Evolutionary conservation across 2,329 filamentous ascomycete genomes (phyloP), one percentile per base, ranked within the genome.

Genomic region (Trichoderma guizhouense): DNA sequence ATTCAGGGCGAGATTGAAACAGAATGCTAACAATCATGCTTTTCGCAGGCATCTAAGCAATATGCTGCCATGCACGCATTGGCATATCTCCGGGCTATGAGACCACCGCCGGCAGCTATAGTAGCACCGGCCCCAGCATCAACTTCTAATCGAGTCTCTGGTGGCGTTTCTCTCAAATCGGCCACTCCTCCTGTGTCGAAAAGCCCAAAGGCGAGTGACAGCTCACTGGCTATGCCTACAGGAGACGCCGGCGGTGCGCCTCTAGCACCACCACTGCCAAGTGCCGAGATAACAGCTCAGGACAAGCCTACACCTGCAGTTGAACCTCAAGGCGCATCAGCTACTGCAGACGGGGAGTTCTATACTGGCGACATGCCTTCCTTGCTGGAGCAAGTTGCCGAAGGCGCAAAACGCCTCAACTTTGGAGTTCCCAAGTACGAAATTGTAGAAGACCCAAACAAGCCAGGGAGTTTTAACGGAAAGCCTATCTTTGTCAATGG

Each of bases 41-140:
- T n/a, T n/a, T 26, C 24, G 2, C 62, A 83, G 79, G 77, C 84
- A 43, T 86, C 88, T 28, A 88, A 86, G 77, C 81, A 84, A 73
- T 87, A 85, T 73, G 87, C 87, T 0, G 86, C 87, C 26, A 83
- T 83, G 74, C 82, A 81, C 14, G 86, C 86, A 28, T 74, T 84
- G 26, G 77, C 81, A 8, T 86, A 82, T 79, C 79, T 87, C 18
- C 75, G 77, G 24, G 69, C 51, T 3, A 21, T 36, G 7, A 55
- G 26, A 12, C n/a, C 53, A 14, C 12, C 34, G 6, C 3, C n/a
- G 28, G 9, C 7, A 61, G 12, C 6, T 24, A n/a, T 34, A 24
- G 3, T 51, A 21, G 21, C n/a, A 24, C 24, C 64, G 8, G 21
- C 51, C 2, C 9, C 30, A 14, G 21, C 47, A 14, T 3, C 55